phyloP scores from a whole-genome alignment of 1,284 basidiomycete species.

The Boletus mariae region DNA sequence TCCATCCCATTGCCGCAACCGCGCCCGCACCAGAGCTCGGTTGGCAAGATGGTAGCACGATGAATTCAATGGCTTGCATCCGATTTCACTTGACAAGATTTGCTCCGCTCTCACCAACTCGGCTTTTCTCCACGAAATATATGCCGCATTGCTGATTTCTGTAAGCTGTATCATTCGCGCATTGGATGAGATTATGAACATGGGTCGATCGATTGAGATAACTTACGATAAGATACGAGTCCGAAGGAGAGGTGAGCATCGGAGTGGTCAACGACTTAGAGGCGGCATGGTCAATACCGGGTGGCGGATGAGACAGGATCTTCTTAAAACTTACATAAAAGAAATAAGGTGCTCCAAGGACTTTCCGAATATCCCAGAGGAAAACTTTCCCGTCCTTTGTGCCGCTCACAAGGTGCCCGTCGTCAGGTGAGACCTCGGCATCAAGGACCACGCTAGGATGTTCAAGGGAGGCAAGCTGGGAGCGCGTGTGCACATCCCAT shows the following conservation, averaged over 20 bases:
- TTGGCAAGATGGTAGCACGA: slow-evolving; percentile 14
- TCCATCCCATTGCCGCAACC: slow-evolving; percentile 3
- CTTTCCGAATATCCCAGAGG: slow-evolving; percentile 15
- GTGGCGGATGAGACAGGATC: neutral
- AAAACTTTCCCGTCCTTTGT: slow-evolving; percentile 6
- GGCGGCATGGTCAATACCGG: neutral
- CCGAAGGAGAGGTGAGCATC: neutral
- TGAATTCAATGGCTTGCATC: neutral
- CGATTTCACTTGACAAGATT: slow-evolving; percentile 17
- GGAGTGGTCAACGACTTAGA: slow-evolving; percentile 10
- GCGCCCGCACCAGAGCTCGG: slow-evolving; percentile 18
- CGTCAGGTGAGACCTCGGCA: slow-evolving; percentile 14
- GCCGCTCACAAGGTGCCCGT: slow-evolving; percentile 7
- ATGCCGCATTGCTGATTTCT: slow-evolving; percentile 11
- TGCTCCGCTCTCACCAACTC: slow-evolving; percentile 11
- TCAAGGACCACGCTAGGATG: slow-evolving; percentile 14
- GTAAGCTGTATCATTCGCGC: slow-evolving; percentile 12
- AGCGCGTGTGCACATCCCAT: slow-evolving; percentile 12
- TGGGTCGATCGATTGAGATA: neutral
- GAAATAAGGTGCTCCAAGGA: slow-evolving; percentile 9
- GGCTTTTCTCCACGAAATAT: slow-evolving; percentile 10
- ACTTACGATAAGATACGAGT: slow-evolving; percentile 10
- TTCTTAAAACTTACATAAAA: slow-evolving; percentile 6
- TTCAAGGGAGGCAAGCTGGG: slow-evolving; percentile 7
- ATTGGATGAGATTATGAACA: slow-evolving; percentile 4